Percentiles rank a stretch among this genome's conserved stretches.
Evolutionary conservation across 2,329 filamentous ascomycete genomes (phyloP).

Genomic region (Pseudogymnoascus pannorum): DNA sequence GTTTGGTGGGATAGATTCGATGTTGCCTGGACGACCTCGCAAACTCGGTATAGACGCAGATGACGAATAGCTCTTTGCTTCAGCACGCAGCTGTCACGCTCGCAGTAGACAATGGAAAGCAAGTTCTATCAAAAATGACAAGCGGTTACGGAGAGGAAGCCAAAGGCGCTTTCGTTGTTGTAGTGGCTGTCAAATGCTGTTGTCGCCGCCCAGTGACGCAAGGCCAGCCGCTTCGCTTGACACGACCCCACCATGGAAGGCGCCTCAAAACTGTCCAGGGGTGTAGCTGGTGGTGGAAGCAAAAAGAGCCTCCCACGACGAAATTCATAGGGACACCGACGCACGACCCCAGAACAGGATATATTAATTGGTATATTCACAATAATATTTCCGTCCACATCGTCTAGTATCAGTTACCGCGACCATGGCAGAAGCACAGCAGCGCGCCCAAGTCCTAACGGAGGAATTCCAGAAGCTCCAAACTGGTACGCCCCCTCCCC

Average conservation of each 20-base stretch:
- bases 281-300: neutral
- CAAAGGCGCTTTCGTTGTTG: neutral
- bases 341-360: neutral
- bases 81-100: neutral
- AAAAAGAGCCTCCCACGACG: neutral
- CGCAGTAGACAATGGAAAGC: neutral
- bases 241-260: neutral
- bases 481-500: constrained; percentile 48
- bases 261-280: neutral
- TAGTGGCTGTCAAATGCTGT: neutral
- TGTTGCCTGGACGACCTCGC: constrained; percentile 7
- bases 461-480: constrained; percentile 86
- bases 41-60: neutral
- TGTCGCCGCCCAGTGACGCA: constrained; percentile 6
- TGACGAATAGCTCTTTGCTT: neutral
- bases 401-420: neutral
- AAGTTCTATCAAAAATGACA: neutral
- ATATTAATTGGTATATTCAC: neutral
- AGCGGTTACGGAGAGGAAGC: neutral
- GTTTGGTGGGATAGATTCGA: neutral
- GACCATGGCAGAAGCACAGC: constrained; percentile 65
- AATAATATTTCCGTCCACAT: neutral
- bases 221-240: neutral
- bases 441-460: constrained; percentile 70
- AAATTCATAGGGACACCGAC: neutral